phyloP scores from a whole-genome alignment of 2,329 filamentous ascomycete species.

The Exophiala calicioides region DNA sequence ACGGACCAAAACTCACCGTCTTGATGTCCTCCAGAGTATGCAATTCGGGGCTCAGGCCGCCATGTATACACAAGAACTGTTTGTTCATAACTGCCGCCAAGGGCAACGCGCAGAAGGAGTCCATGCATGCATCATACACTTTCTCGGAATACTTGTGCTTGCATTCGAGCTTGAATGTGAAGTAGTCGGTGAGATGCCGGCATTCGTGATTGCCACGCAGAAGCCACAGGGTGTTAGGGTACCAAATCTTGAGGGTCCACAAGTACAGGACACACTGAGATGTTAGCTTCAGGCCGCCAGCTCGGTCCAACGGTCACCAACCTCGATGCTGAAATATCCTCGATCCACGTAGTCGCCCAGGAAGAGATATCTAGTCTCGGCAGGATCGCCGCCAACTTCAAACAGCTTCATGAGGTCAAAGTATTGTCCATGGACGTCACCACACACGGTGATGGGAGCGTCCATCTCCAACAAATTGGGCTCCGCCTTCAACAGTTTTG shows the following conservation, averaged over 20 bases:
- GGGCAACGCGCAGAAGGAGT: slow-evolving; percentile 92
- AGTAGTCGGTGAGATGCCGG: slow-evolving; percentile 98
- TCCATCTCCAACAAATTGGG: slow-evolving; percentile 99
- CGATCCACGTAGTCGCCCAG: slow-evolving; percentile 97
- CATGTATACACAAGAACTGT: slow-evolving; percentile 98
- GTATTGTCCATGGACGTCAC: slow-evolving; percentile 98
- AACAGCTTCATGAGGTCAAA: slow-evolving; percentile 99
- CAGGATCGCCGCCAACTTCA: slow-evolving; percentile 93
- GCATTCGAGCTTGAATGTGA: slow-evolving; percentile 99
- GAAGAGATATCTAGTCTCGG: slow-evolving; percentile 95
- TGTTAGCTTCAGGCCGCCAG: slow-evolving; percentile 35
- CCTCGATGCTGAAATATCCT: slow-evolving; percentile 98
- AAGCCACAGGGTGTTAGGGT: slow-evolving; percentile 95
- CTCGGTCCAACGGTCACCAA: slow-evolving; percentile 35
- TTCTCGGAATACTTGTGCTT: slow-evolving; percentile 99
- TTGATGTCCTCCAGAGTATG: slow-evolving; percentile 94
- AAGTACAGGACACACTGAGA: slow-evolving; percentile 85
- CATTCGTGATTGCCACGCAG: slow-evolving; percentile 98
- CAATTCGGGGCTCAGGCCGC: slow-evolving; percentile 90
- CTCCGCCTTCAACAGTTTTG: slow-evolving; percentile 82
- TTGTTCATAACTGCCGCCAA: slow-evolving; percentile 99
- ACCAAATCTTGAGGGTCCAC: slow-evolving; percentile 98
- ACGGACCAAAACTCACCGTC: slow-evolving; percentile 59
- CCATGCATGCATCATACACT: slow-evolving; percentile 97
- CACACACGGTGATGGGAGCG: slow-evolving; percentile 96